Evolutionary conservation across 257 asterid species (phyloP).

Genomic region (Rauvolfia tetraphylla): DNA sequence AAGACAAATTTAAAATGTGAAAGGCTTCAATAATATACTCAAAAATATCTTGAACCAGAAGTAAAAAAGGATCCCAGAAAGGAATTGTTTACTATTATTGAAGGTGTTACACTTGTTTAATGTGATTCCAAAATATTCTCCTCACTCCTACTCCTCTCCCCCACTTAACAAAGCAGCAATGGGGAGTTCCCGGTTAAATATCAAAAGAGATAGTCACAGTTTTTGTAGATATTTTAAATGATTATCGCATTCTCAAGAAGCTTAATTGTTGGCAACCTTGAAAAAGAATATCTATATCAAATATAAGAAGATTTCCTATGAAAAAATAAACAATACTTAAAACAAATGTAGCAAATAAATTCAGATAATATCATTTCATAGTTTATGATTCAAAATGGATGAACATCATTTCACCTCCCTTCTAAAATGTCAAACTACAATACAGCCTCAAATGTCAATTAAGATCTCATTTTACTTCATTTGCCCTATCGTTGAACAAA

Average conservation of each 20-base stretch:
- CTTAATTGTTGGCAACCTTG: neutral
- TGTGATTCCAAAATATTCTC: neutral
- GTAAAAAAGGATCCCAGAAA: neutral
- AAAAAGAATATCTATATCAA: neutral
- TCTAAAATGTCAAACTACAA: neutral
- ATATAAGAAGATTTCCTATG: neutral
- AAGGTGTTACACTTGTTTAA: neutral
- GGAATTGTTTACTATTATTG: neutral
- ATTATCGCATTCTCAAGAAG: neutral
- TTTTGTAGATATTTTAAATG: neutral
- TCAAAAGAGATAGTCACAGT: neutral
- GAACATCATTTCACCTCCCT: neutral
- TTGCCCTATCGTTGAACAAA: neutral
- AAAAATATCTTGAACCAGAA: neutral
- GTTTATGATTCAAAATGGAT: neutral
- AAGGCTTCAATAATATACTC: constrained; percentile 15
- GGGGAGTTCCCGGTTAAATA: neutral
- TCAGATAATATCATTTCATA: neutral
- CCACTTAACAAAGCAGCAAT: neutral
- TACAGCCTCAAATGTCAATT: neutral
- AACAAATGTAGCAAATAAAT: neutral
- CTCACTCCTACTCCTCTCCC: neutral
- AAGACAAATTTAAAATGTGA: constrained; percentile 7
- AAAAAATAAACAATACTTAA: neutral
- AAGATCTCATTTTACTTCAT: neutral